Evolutionary conservation across 139 green algal species (phyloP).

Genomic region (Chlamydomonas schloesseri): DNA sequence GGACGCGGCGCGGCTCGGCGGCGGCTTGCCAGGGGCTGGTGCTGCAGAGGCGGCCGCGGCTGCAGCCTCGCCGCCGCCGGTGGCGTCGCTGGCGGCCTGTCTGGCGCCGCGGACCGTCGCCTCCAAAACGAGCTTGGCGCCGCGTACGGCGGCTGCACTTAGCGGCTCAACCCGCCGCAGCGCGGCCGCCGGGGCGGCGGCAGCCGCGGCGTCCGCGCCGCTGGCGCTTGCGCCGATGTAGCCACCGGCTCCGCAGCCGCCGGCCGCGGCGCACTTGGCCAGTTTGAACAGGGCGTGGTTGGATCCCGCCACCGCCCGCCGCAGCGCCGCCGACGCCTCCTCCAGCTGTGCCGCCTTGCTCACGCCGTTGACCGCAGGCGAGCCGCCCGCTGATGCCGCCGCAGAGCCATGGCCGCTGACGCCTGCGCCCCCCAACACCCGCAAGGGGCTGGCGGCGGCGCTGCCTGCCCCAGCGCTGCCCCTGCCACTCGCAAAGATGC

Average conservation of each 20-base stretch:
- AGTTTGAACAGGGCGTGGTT: constrained; percentile 20
- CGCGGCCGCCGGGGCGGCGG: neutral
- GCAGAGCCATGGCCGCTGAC: too few relatives aligned
- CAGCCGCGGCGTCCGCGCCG: neutral
- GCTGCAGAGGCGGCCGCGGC: neutral
- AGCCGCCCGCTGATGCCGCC: too few relatives aligned
- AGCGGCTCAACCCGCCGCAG: neutral
- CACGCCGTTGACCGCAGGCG: neutral
- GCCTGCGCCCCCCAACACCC: too few relatives aligned
- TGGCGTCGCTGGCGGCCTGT: neutral
- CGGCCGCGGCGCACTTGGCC: constrained; percentile 3
- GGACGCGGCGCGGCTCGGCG: neutral
- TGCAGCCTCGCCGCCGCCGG: neutral
- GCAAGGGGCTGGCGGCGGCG: too few relatives aligned
- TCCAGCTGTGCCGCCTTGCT: neutral
- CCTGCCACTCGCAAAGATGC: too few relatives aligned
- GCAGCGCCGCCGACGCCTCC: constrained; percentile 3
- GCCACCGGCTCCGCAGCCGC: too few relatives aligned
- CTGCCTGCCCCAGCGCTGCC: too few relatives aligned
- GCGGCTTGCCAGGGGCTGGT: neutral
- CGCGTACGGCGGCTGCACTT: neutral
- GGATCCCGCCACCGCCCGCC: neutral
- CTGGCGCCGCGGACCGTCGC: neutral
- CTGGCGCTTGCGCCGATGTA: neutral
- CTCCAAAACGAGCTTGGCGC: neutral